Evolutionary conservation across 1,284 basidiomycete genomes (phyloP), one percentile per base, ranked within the genome.

Genomic region (Puccinia hordei): DNA sequence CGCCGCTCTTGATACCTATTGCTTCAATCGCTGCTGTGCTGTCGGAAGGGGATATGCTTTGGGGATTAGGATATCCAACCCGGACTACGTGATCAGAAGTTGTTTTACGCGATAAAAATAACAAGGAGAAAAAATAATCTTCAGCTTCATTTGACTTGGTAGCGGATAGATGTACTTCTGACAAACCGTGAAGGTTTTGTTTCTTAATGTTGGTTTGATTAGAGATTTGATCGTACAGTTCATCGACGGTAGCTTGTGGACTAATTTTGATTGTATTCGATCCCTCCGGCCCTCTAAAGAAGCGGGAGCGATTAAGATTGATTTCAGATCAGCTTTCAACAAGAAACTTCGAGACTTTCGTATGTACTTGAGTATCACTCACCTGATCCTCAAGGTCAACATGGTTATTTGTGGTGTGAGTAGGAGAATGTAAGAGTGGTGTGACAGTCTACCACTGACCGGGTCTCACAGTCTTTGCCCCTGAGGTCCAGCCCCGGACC

Each of bases 1-100:
- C 94, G 0, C 93, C 92, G 22, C 88, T 85, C 80, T 89, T 88
- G 38, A 95, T 87, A 15, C 92, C 93, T 33, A 95, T 88, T 79
- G 91, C 91, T 0, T 91, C 89, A 51, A 95, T 83, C 0, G 91
- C 89, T 22, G 92, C 89, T 81, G 91, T 90, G 4, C 90, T 90
- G n/a, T 92, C 87, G 57, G 92, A 85, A 3, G 90, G 90, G 53
- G 95, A 88, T 0, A 89, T 83, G 72, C 88, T 89, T 0, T 93
- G 93, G 0, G 94, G 94, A 61, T 63, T 65, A 24, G 73, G 73
- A 63, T 46, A 75, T 27, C 73, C 73, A 59, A 75, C 27, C 49
- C 73, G 38, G n/a, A 75, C 73, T 75, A 65, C 15, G n/a, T 15
- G 17, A 46, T 27, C 24, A 57, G 24, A 59, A 33, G 17, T 49